Base-by-base conservation (phyloP, 2,329 filamentous ascomycete species). In the Colletotrichum aenigma region DNA sequence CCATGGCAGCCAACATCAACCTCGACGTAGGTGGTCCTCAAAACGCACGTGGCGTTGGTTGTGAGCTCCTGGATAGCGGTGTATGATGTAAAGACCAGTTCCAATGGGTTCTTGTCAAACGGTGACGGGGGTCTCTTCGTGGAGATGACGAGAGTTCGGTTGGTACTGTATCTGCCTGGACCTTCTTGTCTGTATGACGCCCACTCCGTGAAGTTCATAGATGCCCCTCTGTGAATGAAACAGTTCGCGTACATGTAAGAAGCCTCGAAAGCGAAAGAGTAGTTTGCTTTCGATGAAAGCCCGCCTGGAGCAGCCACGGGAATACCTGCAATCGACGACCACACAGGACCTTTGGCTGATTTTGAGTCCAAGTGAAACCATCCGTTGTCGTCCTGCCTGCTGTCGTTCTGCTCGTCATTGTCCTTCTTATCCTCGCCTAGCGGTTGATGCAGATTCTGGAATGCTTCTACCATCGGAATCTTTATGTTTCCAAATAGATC, bases 401-500 rank as follows among this genome's bases (percentile, higher is more conserved):
- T 32, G 55, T 32, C 15, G 21, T 24, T 15, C 2, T 43, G 24
- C 24, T 24, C 24, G 24, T 24, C 24, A 24, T 24, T 24, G 24
- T 24, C 24, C 24, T 24, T 24, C 24, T 24, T 24, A 24, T 24
- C 24, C 24, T 24, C 24, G 24, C 24, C 24, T 24, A 3, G 24
- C 24, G 24, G 24, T 24, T 26, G 64, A 16, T 6, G 9, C 7
- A 6, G 7, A 48, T 3, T 3, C 1, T 21, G 15, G 3, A 36
- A 56, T 67, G 21, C 43, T 24, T 73, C 70, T 13, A 73, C 8
- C 64, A 73, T 62, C 2, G 64, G 70, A 7, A 73, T 68, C 26
- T 73, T 73, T 9, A 68, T 36, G 16, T 73, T 73, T 55, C 70
- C 56, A 28, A 68, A 73, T n/a, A 55, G 7, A 26, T 73, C 64